Base-by-base conservation (phyloP, 208 protist genomes). In the Crithidia acanthocephali region DNA sequence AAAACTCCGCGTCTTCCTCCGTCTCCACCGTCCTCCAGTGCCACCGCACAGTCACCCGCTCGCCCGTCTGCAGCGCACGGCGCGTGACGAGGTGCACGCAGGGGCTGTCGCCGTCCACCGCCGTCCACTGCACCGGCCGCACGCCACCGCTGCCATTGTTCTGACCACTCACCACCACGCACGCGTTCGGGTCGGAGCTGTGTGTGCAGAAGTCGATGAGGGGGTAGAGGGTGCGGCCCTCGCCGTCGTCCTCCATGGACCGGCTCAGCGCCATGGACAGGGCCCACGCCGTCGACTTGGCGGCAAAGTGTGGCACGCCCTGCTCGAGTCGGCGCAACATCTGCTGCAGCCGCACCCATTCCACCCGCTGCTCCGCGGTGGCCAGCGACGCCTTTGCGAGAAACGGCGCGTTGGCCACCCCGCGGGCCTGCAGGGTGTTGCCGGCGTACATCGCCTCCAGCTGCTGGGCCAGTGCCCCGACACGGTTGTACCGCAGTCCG, bases 121-220 rank as follows among this genome's bases (percentile, higher is more conserved):
- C 61, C 35, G 68, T 47, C 63, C 66, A 76, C 33, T 55, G 55
- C 50, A 78, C 71, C 23, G 65, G 47, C 23, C 68, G 62, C 33
- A 68, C 48, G n/a, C n/a, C n/a, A 16, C 11, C 44, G 22, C 25
- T 27, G 22, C 48, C 33, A 15, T 25, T 33, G 9, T 68, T 20
- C 9, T 78, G 48, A 18, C 66, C 56, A 22, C 33, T 53, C 8
- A 75, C 53, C 37, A 65, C 64, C 50, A 82, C 27, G 53, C 45
- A 23, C 11, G 88, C 67, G 68, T 92, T 94, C 5, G 91, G 86
- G 10, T 67, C 47, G 69, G 71, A 84, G 72, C 81, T 90, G 74
- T 94, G 91, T 9, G 79, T 56, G 79, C 82, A 92, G 48, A 96
- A 93, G 76, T 96, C 91, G 65, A 96, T 85, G 23, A 96, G 67